A percentile compares a stretch with the other conserved stretches of the same genome.
Conservation (phyloP, 1,139 yeast genomes). For the Saccharomycopsis crataegensis region DNA sequence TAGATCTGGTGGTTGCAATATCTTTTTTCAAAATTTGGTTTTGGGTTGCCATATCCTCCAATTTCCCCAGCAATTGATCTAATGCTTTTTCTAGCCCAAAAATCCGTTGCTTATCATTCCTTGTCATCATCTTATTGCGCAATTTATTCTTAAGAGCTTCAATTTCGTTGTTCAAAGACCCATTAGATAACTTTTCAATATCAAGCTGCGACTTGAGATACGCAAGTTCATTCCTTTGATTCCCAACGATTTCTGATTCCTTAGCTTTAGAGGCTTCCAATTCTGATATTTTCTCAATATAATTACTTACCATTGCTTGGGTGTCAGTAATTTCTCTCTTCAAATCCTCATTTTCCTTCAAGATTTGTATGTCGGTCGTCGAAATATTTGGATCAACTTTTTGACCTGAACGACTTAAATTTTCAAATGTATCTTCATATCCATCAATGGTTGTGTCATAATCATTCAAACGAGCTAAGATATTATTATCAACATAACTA, state of each 20-base stretch:
- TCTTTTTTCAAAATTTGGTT: constrained; percentile 38
- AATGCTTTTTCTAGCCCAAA: constrained; percentile 39
- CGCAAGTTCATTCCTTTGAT: constrained; percentile 9
- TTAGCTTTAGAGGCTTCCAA: constrained; percentile 1
- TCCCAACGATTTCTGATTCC: background rate
- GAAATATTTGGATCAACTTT: too few species aligned
- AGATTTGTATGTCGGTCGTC: background rate
- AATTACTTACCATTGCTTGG: background rate
- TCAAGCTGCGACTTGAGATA: constrained; percentile 22
- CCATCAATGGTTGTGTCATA: background rate
- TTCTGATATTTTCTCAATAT: background rate
- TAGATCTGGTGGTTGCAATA: constrained; percentile 47
- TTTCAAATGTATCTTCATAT: background rate
- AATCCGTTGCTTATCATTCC: constrained; percentile 30
- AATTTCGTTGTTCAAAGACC: constrained; percentile 33
- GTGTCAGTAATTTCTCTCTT: too few species aligned
- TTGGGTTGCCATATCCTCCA: constrained; percentile 36
- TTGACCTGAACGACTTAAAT: background rate
- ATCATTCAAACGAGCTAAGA: background rate
- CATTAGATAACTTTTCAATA: constrained; percentile 27
- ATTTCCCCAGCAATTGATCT: constrained; percentile 36
- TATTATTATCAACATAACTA: background rate
- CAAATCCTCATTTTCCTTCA: background rate
- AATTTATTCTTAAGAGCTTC: constrained; percentile 31
- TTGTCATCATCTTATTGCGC: constrained; percentile 10